phyloP scores from a whole-genome alignment of 1,139 yeast species.

The Scheffersomyces quercinus region DNA sequence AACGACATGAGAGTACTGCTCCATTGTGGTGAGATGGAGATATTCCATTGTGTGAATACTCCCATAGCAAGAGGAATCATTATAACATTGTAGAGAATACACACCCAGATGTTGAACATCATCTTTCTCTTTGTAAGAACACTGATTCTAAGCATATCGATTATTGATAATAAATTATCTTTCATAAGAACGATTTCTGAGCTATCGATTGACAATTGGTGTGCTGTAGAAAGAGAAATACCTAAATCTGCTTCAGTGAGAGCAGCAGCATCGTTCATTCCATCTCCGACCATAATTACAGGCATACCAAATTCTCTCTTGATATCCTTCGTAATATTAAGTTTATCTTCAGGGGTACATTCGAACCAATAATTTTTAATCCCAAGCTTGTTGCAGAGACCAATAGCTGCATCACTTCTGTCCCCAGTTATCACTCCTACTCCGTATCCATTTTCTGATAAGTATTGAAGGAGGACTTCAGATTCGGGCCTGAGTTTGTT shows the following conservation, averaged over 20 bases:
- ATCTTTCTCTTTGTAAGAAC: background rate
- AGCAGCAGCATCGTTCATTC: constrained; percentile 1
- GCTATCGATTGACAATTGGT: constrained; percentile 1
- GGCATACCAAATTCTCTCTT: background rate
- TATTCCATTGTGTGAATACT: background rate
- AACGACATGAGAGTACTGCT: background rate
- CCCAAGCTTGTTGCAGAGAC: background rate
- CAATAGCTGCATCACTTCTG: background rate
- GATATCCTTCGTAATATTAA: background rate
- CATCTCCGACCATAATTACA: background rate
- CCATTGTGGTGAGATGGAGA: background rate
- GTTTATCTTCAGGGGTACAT: background rate
- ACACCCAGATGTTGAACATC: constrained; percentile 1
- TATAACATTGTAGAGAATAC: background rate
- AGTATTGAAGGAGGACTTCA: background rate
- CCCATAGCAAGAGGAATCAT: background rate
- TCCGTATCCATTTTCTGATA: background rate
- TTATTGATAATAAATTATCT: background rate
- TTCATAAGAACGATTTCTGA: background rate
- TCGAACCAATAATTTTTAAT: background rate
- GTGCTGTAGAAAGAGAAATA: background rate
- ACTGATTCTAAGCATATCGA: background rate
- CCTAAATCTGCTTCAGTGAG: background rate
- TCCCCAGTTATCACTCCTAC: background rate
- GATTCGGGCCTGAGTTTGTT: background rate